phyloP scores from a whole-genome alignment of 768 basidiomycete species.

The Ramaria sp. region DNA sequence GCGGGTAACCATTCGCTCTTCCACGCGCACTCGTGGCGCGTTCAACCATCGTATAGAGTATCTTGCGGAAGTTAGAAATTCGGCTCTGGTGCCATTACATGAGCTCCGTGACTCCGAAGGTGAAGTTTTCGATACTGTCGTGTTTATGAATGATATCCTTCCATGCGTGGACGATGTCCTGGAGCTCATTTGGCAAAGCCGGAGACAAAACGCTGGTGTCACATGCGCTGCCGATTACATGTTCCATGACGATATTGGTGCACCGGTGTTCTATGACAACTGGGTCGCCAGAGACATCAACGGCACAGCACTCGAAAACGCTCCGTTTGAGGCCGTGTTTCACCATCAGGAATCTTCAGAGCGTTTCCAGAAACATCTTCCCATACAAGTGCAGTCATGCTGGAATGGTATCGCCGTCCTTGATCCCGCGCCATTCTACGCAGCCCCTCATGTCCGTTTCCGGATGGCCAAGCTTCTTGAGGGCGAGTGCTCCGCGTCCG shows the following conservation, averaged over 20 bases:
- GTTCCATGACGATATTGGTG: constrained; percentile 90
- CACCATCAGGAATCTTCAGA: constrained; percentile 65
- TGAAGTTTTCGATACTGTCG: constrained; percentile 91
- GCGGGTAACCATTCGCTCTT: constrained; percentile 87
- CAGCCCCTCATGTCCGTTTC: constrained; percentile 83
- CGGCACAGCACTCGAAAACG: constrained; percentile 96
- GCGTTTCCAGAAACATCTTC: constrained; percentile 86
- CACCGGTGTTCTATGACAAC: constrained; percentile 96
- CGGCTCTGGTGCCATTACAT: constrained; percentile 90
- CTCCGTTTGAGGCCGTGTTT: constrained; percentile 91
- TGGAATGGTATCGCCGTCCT: constrained; percentile 98
- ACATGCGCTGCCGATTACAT: constrained; percentile 99
- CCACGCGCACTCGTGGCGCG: constrained; percentile 83
- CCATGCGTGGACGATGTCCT: constrained; percentile 97
- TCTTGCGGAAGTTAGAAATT: constrained; percentile 99
- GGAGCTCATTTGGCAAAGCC: constrained; percentile 93
- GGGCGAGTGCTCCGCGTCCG: constrained; percentile 88
- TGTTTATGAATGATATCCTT: constrained; percentile 99
- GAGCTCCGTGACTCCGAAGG: constrained; percentile 86
- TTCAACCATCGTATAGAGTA: constrained; percentile 99
- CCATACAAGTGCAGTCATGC: constrained; percentile 93
- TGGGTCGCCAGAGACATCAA: constrained; percentile 99
- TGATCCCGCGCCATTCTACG: constrained; percentile 93
- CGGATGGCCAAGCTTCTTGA: constrained; percentile 87
- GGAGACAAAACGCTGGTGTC: constrained; percentile 91